Conservation (phyloP, 2,329 filamentous ascomycete genomes). For the Zelopaecilomyces penicillatus region DNA sequence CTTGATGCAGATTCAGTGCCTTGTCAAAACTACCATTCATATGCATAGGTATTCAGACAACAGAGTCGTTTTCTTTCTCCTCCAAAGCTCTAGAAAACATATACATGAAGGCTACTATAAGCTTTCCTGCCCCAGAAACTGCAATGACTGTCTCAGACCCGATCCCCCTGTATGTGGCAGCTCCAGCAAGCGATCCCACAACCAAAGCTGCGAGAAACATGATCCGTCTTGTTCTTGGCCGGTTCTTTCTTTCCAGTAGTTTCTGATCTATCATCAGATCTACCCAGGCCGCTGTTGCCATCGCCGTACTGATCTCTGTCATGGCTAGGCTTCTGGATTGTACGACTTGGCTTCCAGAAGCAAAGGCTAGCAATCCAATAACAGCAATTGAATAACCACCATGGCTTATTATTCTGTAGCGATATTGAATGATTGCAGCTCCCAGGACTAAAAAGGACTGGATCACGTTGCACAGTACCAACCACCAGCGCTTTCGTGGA, state of each 20-base stretch:
- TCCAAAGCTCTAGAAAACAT: constrained; percentile 13
- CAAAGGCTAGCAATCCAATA: constrained; percentile 44
- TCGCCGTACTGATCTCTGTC: constrained; percentile 55
- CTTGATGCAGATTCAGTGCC: background rate
- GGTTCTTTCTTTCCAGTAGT: constrained; percentile 38
- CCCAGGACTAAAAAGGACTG: constrained; percentile 47
- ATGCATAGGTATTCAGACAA: constrained; percentile 3
- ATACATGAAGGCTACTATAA: constrained; percentile 15
- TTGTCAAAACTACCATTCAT: background rate
- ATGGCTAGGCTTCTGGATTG: constrained; percentile 45
- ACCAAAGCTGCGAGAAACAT: constrained; percentile 41
- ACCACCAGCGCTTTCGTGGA: constrained; percentile 42
- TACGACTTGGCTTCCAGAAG: constrained; percentile 51
- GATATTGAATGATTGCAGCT: constrained; percentile 41
- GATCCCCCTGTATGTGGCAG: constrained; percentile 31
- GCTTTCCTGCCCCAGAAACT: constrained; percentile 18
- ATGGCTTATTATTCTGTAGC: constrained; percentile 25
- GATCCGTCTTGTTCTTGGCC: constrained; percentile 39
- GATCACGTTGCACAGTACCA: constrained; percentile 44
- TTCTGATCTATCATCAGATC: constrained; percentile 49
- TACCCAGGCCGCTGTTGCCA: constrained; percentile 56
- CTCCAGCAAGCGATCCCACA: constrained; percentile 42
- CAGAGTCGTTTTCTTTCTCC: constrained; percentile 3
- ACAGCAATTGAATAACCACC: constrained; percentile 33
- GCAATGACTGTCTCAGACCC: constrained; percentile 16